These are phyloP conservation scores for Tetradesmus obliquus DNA, from an alignment of 139 green algal genomes.

Conservation along the genomic window DNA sequence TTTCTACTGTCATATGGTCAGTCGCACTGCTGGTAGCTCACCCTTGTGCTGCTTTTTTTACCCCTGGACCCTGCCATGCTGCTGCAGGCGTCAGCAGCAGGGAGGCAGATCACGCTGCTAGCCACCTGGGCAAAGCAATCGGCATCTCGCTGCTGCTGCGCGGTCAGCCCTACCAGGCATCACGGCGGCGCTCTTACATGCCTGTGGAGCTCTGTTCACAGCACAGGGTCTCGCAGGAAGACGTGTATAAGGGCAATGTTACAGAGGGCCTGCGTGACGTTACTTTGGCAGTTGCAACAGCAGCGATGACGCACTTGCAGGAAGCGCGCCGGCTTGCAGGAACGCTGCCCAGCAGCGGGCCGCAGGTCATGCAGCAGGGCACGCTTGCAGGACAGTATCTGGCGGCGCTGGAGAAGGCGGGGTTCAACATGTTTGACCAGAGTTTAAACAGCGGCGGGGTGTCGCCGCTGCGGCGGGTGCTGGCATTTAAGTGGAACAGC, in stretches of 20 bases:
- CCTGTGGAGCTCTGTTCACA: constrained; percentile 60
- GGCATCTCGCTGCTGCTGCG: constrained; percentile 75
- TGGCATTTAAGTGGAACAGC: constrained; percentile 72
- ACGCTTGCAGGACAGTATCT: constrained; percentile 69
- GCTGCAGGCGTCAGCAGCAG: constrained; percentile 56
- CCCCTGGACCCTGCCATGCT: too few relatives aligned
- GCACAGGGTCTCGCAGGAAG: constrained; percentile 55
- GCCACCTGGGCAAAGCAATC: constrained; percentile 83
- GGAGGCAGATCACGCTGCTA: constrained; percentile 80
- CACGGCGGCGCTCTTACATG: constrained; percentile 61
- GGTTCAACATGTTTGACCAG: constrained; percentile 76
- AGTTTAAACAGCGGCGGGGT: constrained; percentile 53
- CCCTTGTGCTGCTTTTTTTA: not conserved
- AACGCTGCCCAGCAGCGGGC: constrained; percentile 48
- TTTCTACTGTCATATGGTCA: not conserved
- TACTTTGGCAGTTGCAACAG: constrained; percentile 63
- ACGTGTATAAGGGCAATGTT: constrained; percentile 52
- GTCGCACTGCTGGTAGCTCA: not conserved
- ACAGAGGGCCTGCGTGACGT: constrained; percentile 70
- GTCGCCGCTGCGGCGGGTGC: constrained; percentile 66
- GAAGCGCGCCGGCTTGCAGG: constrained; percentile 60
- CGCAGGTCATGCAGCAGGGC: constrained; percentile 68
- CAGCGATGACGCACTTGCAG: constrained; percentile 78
- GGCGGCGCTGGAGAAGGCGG: constrained; percentile 64
- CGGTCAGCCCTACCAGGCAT: constrained; percentile 69